These are phyloP conservation scores for Dichotomocladium elegans DNA, from an alignment of 371 early-diverging fungal species.

Conservation along the genomic window DNA sequence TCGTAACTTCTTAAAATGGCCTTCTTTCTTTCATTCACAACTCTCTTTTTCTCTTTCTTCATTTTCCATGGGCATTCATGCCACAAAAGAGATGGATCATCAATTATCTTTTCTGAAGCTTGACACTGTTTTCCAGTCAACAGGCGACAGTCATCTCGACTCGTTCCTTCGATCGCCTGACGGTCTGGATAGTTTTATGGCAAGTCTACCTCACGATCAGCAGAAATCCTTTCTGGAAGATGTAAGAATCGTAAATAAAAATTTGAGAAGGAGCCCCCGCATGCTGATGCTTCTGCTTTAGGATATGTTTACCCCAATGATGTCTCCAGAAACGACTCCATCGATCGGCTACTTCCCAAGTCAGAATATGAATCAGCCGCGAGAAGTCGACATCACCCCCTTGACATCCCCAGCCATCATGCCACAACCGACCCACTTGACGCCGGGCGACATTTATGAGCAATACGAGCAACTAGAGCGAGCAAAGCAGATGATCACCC, in stretches of 20 bases:
- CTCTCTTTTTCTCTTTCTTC: conserved; percentile 1
- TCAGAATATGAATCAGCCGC: background rate
- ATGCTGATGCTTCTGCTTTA: too few species aligned
- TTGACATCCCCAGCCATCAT: conserved; percentile 60
- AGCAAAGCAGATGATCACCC: conserved; percentile 31
- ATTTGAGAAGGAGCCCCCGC: too few species aligned
- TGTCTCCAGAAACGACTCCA: conserved; percentile 68
- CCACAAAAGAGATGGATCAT: too few species aligned
- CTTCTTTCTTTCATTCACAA: background rate
- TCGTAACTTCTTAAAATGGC: background rate
- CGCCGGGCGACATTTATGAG: conserved; percentile 30
- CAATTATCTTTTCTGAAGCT: too few species aligned
- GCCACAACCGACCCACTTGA: conserved; percentile 32
- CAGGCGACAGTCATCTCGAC: background rate
- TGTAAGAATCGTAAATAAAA: too few species aligned
- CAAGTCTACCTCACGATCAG: background rate
- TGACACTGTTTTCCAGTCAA: background rate
- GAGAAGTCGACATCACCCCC: conserved; percentile 49
- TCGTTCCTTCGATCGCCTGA: background rate
- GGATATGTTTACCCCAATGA: conserved; percentile 51
- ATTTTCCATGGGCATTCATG: background rate
- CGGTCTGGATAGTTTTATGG: background rate
- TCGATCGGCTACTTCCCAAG: conserved; percentile 25
- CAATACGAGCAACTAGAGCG: conserved; percentile 45
- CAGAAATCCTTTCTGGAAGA: conserved; percentile 4